Evolutionary conservation across 2,329 filamentous ascomycete genomes (phyloP).

Genomic region (Nothopassalora personata): DNA sequence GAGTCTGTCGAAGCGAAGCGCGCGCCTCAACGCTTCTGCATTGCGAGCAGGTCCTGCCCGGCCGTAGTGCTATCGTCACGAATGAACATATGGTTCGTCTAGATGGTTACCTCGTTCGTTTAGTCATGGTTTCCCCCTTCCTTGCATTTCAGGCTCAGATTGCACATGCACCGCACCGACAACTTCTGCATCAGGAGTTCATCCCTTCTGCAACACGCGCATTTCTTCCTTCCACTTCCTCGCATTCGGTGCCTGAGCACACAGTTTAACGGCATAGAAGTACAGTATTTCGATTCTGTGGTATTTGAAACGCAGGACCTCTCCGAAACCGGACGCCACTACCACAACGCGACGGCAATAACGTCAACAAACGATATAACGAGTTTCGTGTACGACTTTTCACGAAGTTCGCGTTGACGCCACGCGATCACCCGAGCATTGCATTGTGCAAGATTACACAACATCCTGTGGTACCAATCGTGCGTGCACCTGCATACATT

Average conservation of each 20-base stretch:
- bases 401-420: neutral
- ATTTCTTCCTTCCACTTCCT: neutral
- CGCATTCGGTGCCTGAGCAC: neutral
- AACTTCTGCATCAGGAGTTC: neutral
- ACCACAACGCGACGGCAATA: neutral
- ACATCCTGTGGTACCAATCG: neutral
- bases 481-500: constrained; percentile 1
- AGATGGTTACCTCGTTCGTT: no score
- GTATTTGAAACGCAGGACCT: neutral
- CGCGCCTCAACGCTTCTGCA: no score
- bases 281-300: neutral
- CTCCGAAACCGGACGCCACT: neutral
- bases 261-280: neutral
- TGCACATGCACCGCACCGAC: neutral
- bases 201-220: neutral
- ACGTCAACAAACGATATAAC: neutral
- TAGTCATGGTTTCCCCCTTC: neutral
- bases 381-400: neutral
- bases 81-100: no score
- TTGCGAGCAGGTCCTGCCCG: no score
- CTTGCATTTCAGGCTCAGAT: neutral
- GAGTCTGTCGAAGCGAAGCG: no score
- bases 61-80: no score
- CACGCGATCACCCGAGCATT: neutral
- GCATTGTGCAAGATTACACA: neutral